Base-by-base conservation (phyloP, 768 basidiomycete species). In the Mycena latifolia region DNA sequence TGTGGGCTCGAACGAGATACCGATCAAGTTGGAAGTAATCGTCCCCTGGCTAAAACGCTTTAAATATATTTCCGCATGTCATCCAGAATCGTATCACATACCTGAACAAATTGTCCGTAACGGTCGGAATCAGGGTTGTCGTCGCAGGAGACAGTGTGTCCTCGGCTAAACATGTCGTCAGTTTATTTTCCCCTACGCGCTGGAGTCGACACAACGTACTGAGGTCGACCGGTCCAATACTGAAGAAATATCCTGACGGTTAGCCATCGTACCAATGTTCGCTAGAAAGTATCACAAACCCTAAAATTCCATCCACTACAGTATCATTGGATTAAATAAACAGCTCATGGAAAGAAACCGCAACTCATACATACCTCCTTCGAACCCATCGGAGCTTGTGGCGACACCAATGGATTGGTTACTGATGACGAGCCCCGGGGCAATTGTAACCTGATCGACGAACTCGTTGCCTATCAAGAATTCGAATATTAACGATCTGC, bases 401-500 rank as follows among this genome's bases (percentile, higher is more conserved):
- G 86, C 83, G 46, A 82, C 84, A 70, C 85, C 86, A 31, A 87
- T 82, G 25, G 82, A 83, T 65, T 87, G 86, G 2, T 65, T 11
- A 9, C 67, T 54, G 48, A 87, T 81, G 47, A 74, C 73, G 18
- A 85, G 78, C 37, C 77, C 80, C 18, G 63, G 47, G 22, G 76
- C 75, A 39, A 87, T 73, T 1, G 78, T 75, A 41, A 87, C 81
- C 5, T 72, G 76, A 72, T 88, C 86, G 12, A 62, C 73, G 67
- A 72, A 77, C 70, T 76, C 75, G 48, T 70, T 70, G 29, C 76
- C 79, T 76, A 43, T 43, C 41, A 43, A 43, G 5, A 3, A 37
- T 25, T 6, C 9, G 7, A 22, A 12, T 20, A n/a, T n/a, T n/a
- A n/a, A n/a, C n/a, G 51, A 35, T 5, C 14, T 10, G 14, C 14